phyloP scores from a whole-genome alignment of 1,139 yeast species.

The Arxiozyma heterogenica region DNA sequence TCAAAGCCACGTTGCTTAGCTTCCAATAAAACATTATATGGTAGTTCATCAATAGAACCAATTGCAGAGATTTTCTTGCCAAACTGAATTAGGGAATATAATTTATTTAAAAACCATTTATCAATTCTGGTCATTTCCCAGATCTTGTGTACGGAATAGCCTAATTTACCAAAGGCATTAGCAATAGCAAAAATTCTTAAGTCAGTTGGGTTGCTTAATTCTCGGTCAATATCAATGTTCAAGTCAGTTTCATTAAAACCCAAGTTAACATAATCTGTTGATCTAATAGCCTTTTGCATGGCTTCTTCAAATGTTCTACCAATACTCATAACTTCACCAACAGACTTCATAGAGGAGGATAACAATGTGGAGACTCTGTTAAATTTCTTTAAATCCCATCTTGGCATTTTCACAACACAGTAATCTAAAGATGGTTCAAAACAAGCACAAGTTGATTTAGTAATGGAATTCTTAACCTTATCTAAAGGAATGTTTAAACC shows the following conservation, averaged over 20 bases:
- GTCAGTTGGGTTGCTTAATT: constrained; percentile 91
- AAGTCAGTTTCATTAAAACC: constrained; percentile 87
- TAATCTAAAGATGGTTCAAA: constrained; percentile 97
- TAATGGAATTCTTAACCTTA: constrained; percentile 87
- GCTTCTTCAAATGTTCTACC: constrained; percentile 98
- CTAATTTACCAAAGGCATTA: constrained; percentile 66
- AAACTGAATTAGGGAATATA: constrained; percentile 60
- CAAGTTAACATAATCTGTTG: constrained; percentile 87
- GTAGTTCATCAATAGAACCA: constrained; percentile 54
- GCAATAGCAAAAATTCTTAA: constrained; percentile 96
- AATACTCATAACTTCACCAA: constrained; percentile 97
- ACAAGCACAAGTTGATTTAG: constrained; percentile 91
- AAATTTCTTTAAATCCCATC: constrained; percentile 98
- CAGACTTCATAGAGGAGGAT: constrained; percentile 95
- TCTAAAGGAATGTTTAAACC: constrained; percentile 91
- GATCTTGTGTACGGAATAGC: constrained; percentile 85
- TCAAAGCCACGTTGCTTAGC: constrained; percentile 97
- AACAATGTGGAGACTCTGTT: constrained; percentile 83
- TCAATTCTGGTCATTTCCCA: constrained; percentile 91
- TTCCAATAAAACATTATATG: constrained; percentile 54
- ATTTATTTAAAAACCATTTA: constrained; percentile 92
- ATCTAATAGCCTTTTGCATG: constrained; percentile 93
- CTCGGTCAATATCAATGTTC: constrained; percentile 85
- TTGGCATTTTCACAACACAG: constrained; percentile 95
- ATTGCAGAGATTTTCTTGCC: constrained; percentile 54